A percentile compares a stretch with the other conserved stretches of the same genome.
These are phyloP conservation scores for Bruguiera hainesii DNA, from an alignment of 441 rosid species.

Conservation along the genomic window DNA sequence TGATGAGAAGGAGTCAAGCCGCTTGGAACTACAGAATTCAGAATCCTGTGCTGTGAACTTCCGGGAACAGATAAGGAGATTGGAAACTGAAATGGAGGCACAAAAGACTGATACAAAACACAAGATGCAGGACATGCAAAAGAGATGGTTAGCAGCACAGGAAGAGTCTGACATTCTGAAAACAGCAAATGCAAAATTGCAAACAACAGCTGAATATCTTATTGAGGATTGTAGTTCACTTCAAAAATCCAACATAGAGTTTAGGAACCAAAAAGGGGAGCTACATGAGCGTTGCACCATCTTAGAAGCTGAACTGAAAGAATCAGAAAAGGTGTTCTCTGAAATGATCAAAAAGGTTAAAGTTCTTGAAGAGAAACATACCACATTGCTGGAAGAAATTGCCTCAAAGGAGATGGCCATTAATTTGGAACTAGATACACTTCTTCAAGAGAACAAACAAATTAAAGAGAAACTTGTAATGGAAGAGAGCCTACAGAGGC, in stretches of 20 bases:
- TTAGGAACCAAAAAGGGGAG: slow-evolving; percentile 46
- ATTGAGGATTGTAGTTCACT: slow-evolving; percentile 48
- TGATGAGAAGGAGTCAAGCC: slow-evolving; percentile 43
- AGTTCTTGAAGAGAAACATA: slow-evolving; percentile 48
- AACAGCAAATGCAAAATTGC: slow-evolving; percentile 39
- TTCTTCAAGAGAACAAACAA: slow-evolving; percentile 45
- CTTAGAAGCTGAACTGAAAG: slow-evolving; percentile 48
- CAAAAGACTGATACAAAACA: slow-evolving; percentile 38
- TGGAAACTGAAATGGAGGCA: slow-evolving; percentile 40
- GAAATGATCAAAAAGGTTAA: slow-evolving; percentile 37
- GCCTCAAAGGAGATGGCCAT: slow-evolving; percentile 58
- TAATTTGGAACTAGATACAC: slow-evolving; percentile 46
- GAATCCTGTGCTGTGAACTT: slow-evolving; percentile 34
- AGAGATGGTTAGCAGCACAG: slow-evolving; percentile 44
- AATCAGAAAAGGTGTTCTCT: slow-evolving; percentile 40
- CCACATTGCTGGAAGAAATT: slow-evolving; percentile 51
- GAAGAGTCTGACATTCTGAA: slow-evolving; percentile 43
- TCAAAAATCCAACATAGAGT: slow-evolving; percentile 44
- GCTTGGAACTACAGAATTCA: slow-evolving; percentile 46
- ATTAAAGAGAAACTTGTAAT: slow-evolving; percentile 35
- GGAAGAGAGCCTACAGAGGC: slow-evolving; percentile 42
- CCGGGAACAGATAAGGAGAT: slow-evolving; percentile 41
- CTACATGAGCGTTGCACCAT: slow-evolving; percentile 40
- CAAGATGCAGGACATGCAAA: slow-evolving; percentile 41
- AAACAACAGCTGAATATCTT: slow-evolving; percentile 44